These are phyloP conservation scores for Colletotrichum somersetense DNA, from an alignment of 2,329 filamentous ascomycete species.

Conservation along the genomic window DNA sequence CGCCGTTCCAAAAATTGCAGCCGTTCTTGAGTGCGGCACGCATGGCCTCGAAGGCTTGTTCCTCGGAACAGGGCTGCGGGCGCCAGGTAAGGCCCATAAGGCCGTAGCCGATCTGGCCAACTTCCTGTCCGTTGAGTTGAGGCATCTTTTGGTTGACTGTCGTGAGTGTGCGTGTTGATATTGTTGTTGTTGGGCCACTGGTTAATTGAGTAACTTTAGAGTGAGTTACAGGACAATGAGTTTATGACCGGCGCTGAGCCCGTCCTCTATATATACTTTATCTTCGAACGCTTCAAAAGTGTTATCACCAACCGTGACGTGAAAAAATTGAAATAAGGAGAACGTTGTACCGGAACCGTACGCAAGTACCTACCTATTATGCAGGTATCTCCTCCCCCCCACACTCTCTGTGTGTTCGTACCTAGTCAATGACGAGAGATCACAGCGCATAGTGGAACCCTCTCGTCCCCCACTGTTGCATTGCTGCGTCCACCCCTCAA, in stretches of 20 bases:
- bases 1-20: slow-evolving; percentile 71
- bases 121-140: slow-evolving; percentile 56
- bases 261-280: slow-evolving; percentile 1
- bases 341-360: not conserved
- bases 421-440: not conserved
- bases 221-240: slow-evolving; percentile 12
- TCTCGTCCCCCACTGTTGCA: not conserved
- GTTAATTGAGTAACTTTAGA: not conserved
- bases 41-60: slow-evolving; percentile 67
- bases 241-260: not conserved
- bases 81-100: slow-evolving; percentile 66
- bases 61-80: slow-evolving; percentile 54
- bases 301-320: not conserved
- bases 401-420: not conserved
- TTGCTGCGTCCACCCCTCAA: not conserved
- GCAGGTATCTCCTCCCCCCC: not conserved
- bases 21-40: slow-evolving; percentile 62
- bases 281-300: not conserved
- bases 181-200: not conserved
- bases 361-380: not conserved
- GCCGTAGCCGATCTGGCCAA: slow-evolving; percentile 66
- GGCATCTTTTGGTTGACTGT: slow-evolving; percentile 45
- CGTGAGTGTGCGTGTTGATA: not conserved
- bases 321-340: not conserved
- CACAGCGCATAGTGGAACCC: not conserved